These are phyloP conservation scores for Castanopsis chinensis DNA, from an alignment of 306 rosid species.

Conservation along the genomic window DNA sequence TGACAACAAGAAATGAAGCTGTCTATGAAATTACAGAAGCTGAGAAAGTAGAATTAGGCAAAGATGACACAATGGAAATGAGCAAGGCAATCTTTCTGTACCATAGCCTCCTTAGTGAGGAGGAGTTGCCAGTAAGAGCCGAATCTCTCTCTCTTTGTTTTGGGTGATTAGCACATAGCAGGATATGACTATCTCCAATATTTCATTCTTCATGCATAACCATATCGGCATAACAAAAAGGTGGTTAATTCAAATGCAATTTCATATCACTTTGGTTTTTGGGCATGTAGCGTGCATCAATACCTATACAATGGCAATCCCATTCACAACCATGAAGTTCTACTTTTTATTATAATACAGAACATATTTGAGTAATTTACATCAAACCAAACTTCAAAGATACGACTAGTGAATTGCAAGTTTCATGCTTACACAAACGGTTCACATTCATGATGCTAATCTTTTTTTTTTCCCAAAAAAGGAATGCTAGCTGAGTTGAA, in stretches of 20 bases:
- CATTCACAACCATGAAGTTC: too few relatives aligned
- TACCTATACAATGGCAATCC: background rate
- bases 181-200: too few relatives aligned
- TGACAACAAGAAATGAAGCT: constrained; percentile 36
- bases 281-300: background rate
- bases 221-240: too few relatives aligned
- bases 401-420: too few relatives aligned
- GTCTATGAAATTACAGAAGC: constrained; percentile 39
- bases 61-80: constrained; percentile 26
- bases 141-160: background rate
- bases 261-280: background rate
- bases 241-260: background rate
- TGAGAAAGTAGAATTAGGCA: constrained; percentile 29
- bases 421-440: too few relatives aligned
- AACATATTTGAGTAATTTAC: too few relatives aligned
- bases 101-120: constrained; percentile 30
- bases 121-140: constrained; percentile 26
- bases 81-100: constrained; percentile 30
- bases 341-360: too few relatives aligned
- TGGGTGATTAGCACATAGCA: background rate
- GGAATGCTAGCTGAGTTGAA: too few relatives aligned
- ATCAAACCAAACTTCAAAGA: too few relatives aligned
- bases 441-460: too few relatives aligned
- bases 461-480: too few relatives aligned
- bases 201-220: too few relatives aligned